phyloP scores from a whole-genome alignment of 192 early-diverging fungal genomes.

The Pilobolus umbonatus region DNA sequence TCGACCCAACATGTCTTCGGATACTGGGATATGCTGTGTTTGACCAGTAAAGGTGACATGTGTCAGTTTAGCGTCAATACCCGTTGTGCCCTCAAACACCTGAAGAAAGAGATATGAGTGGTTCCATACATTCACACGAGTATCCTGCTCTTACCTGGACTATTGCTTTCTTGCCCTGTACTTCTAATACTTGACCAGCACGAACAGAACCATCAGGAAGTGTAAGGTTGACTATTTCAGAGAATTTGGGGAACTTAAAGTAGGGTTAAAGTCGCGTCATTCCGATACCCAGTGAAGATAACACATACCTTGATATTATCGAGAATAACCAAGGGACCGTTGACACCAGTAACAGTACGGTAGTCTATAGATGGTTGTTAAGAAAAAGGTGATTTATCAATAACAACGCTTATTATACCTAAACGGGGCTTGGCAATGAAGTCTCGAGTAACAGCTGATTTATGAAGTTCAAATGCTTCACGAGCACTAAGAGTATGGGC shows the following conservation, averaged over 20 bases:
- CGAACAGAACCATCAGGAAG: slow-evolving; percentile 95
- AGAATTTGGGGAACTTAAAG: slow-evolving; percentile 86
- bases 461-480: slow-evolving; percentile 78
- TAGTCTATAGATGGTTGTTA: slow-evolving; percentile 67
- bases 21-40: slow-evolving; percentile 93
- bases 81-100: slow-evolving; percentile 96
- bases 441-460: slow-evolving; percentile 84
- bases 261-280: slow-evolving; percentile 1
- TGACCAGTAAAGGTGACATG: slow-evolving; percentile 96
- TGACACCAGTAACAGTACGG: slow-evolving; percentile 94
- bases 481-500: slow-evolving; percentile 22
- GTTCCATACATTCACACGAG: no score
- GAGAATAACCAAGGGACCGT: slow-evolving; percentile 96
- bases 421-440: slow-evolving; percentile 81
- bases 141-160: slow-evolving; percentile 67
- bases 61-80: slow-evolving; percentile 94
- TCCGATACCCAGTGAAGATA: neutral
- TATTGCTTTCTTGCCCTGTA: slow-evolving; percentile 91
- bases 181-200: slow-evolving; percentile 95
- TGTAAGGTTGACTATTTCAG: slow-evolving; percentile 95
- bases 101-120: no score
- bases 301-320: slow-evolving; percentile 91
- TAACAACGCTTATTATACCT: slow-evolving; percentile 47
- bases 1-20: slow-evolving; percentile 98
- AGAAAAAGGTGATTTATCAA: neutral